Conservation (phyloP, 2,329 filamentous ascomycete genomes). For the Raffaelea deltoideospora region DNA sequence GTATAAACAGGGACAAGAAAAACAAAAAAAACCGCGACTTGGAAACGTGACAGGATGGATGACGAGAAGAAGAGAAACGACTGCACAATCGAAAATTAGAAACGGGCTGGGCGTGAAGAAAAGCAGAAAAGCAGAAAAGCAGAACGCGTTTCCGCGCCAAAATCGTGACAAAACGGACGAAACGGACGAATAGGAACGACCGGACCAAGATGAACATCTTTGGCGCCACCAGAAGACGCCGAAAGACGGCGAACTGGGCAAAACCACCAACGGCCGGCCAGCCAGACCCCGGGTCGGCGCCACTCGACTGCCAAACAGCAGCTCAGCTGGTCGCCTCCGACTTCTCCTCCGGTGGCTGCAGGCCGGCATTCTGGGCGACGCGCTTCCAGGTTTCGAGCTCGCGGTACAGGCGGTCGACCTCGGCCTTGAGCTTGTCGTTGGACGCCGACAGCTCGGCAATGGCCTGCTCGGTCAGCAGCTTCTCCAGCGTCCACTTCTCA, state of each 20-base stretch:
- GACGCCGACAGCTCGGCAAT: conserved; percentile 76
- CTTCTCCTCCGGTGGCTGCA: conserved; percentile 25
- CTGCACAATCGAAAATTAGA: neutral
- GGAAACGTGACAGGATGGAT: neutral
- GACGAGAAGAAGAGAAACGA: conserved; percentile 5
- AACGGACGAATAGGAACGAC: no score
- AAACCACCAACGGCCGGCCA: neutral
- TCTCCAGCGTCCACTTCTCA: conserved; percentile 86
- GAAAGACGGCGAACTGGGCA: neutral
- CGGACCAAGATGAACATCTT: no score
- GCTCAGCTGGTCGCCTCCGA: conserved; percentile 17
- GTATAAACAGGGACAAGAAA: neutral
- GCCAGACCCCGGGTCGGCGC: no score
- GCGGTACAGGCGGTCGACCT: conserved; percentile 63
- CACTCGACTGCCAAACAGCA: no score
- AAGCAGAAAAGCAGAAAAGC: neutral
- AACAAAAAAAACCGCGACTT: neutral
- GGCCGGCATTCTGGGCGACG: conserved; percentile 43
- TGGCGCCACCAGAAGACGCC: neutral
- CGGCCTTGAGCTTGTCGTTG: conserved; percentile 73
- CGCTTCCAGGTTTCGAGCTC: conserved; percentile 71
- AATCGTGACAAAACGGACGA: no score
- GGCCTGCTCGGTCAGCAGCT: conserved; percentile 76
- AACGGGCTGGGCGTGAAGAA: neutral
- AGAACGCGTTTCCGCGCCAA: no score